Conservation (phyloP, 495 filamentous ascomycete species). For the Daldinia decipiens region DNA sequence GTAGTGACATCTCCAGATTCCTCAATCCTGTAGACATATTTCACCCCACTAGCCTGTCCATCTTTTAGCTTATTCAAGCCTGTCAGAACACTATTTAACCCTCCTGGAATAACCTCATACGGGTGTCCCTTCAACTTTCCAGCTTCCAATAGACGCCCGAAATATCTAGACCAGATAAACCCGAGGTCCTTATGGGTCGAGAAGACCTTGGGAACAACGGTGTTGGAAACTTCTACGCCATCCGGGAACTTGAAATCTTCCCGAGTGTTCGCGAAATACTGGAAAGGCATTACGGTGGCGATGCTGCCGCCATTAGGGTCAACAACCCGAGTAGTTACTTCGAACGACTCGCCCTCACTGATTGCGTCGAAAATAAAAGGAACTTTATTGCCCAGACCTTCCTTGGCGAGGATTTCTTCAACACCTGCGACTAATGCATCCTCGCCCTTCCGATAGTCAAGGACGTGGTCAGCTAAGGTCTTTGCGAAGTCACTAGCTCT, state of each 20-base stretch:
- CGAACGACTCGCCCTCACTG: constrained; percentile 39
- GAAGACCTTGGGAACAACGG: constrained; percentile 33
- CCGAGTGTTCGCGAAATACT: constrained; percentile 5
- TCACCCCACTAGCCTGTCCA: constrained; percentile 52
- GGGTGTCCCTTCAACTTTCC: constrained; percentile 53
- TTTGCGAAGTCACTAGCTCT: constrained; percentile 49
- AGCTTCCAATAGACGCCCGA: constrained; percentile 47
- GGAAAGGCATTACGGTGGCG: constrained; percentile 40
- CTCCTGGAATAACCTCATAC: constrained; percentile 48
- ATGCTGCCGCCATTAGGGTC: constrained; percentile 34
- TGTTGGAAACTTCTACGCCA: constrained; percentile 27
- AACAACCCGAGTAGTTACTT: constrained; percentile 42
- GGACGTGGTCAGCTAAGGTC: constrained; percentile 50
- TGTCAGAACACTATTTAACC: constrained; percentile 47
- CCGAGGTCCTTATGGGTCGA: constrained; percentile 51
- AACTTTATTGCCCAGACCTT: constrained; percentile 44
- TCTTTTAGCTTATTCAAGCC: constrained; percentile 48
- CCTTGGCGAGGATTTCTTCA: constrained; percentile 47
- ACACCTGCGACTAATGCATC: constrained; percentile 35
- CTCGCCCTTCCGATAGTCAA: constrained; percentile 56
- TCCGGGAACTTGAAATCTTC: constrained; percentile 37
- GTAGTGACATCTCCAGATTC: constrained; percentile 28
- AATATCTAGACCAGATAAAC: constrained; percentile 48
- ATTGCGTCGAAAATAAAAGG: constrained; percentile 49
- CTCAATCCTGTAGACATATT: constrained; percentile 49